These are phyloP conservation scores for Rhizophlyctis rosea DNA, from an alignment of 192 early-diverging fungal species.

Conservation along the genomic window DNA sequence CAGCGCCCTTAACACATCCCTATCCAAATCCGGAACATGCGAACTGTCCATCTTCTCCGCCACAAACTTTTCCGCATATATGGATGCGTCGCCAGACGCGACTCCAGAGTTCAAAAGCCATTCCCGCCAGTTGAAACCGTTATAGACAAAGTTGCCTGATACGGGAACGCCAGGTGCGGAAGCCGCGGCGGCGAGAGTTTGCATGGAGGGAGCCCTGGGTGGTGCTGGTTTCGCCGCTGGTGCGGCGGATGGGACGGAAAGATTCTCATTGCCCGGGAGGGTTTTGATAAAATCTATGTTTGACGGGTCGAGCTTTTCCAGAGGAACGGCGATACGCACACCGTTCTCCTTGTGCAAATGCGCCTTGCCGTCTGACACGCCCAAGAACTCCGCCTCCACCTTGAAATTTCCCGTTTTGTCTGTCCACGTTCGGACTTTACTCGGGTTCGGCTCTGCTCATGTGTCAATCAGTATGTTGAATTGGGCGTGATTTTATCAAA, in stretches of 20 bases:
- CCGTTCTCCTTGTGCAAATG: constrained; percentile 94
- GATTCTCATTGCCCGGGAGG: constrained; percentile 39
- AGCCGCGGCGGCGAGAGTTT: constrained; percentile 30
- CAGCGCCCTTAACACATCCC: constrained; percentile 69
- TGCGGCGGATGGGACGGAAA: constrained; percentile 22
- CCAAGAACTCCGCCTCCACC: constrained; percentile 86
- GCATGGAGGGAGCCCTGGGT: constrained; percentile 15
- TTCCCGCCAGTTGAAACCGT: constrained; percentile 93
- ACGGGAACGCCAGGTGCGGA: constrained; percentile 16
- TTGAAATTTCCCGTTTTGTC: constrained; percentile 88
- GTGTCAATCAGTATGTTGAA: background rate
- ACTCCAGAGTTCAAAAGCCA: constrained; percentile 77
- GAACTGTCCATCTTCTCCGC: constrained; percentile 81
- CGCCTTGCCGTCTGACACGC: constrained; percentile 76
- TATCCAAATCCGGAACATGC: constrained; percentile 71
- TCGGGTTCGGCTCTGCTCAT: constrained; percentile 47
- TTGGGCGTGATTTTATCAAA: constrained; percentile 1
- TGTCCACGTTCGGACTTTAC: constrained; percentile 85
- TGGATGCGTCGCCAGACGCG: constrained; percentile 69
- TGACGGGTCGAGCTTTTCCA: constrained; percentile 76
- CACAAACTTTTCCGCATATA: constrained; percentile 82
- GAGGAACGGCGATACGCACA: constrained; percentile 87
- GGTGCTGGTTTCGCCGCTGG: constrained; percentile 26
- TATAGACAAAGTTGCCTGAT: constrained; percentile 41
- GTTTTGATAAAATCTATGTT: constrained; percentile 44